Evolutionary conservation across 2,329 filamentous ascomycete genomes (phyloP).

Genomic region (Aspergillus thermomutatus): DNA sequence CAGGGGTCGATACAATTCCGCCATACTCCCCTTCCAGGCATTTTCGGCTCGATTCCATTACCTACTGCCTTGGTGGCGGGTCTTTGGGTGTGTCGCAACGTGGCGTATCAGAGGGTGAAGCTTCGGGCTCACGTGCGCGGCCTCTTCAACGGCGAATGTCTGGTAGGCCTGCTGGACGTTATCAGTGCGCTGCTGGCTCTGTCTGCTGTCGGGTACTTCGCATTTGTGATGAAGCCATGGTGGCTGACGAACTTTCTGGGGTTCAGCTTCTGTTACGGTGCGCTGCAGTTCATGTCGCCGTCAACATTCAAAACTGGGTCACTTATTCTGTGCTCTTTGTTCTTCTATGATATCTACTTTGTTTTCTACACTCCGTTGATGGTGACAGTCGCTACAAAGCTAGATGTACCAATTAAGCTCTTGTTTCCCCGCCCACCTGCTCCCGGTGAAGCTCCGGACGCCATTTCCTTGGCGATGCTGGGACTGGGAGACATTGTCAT

Average conservation of each 20-base stretch:
- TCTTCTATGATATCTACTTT: conserved; percentile 88
- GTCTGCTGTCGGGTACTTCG: conserved; percentile 62
- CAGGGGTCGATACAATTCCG: conserved; percentile 20
- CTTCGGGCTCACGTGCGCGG: conserved; percentile 55
- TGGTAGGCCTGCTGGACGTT: conserved; percentile 45
- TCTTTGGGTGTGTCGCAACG: conserved; percentile 50
- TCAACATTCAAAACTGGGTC: conserved; percentile 82
- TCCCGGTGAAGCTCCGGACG: conserved; percentile 42
- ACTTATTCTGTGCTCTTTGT: conserved; percentile 72
- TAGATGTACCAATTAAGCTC: conserved; percentile 92
- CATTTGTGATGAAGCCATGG: conserved; percentile 58
- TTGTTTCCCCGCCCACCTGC: conserved; percentile 67
- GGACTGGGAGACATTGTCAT: conserved; percentile 93
- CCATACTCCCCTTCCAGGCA: conserved; percentile 51
- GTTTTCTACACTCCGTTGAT: conserved; percentile 55
- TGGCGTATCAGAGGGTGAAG: conserved; percentile 50
- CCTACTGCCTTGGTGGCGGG: conserved; percentile 29
- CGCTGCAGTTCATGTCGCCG: conserved; percentile 79
- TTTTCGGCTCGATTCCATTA: conserved; percentile 48
- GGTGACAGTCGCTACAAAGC: conserved; percentile 69
- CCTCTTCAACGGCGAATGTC: conserved; percentile 40
- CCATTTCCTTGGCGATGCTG: conserved; percentile 64
- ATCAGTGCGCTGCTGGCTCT: conserved; percentile 56
- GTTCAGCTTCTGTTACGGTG: conserved; percentile 80
- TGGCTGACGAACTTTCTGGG: conserved; percentile 83